Percentiles rank a stretch among this genome's conserved stretches.
These are phyloP conservation scores for Jatropha podagrica DNA, from an alignment of 441 rosid species.

Conservation along the genomic window DNA sequence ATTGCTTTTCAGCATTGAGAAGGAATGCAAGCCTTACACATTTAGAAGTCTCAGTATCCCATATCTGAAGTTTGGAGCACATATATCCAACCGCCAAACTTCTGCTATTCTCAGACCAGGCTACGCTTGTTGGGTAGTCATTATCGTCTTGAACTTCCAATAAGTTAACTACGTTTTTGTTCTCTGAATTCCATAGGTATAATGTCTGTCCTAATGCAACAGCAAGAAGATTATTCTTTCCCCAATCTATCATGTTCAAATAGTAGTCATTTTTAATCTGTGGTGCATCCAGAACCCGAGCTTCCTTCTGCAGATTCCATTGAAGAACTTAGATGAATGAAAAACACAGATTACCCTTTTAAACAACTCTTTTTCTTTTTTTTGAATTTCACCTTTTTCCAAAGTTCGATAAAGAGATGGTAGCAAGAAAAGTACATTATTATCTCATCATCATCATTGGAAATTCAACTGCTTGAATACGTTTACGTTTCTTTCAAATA, in stretches of 20 bases:
- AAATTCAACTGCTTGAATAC: neutral
- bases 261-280: conserved; percentile 40
- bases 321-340: conserved; percentile 1
- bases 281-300: conserved; percentile 52
- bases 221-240: conserved; percentile 45
- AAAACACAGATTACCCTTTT: neutral
- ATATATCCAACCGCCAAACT: conserved; percentile 42
- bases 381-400: too few relatives aligned
- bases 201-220: conserved; percentile 38
- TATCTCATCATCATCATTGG: neutral
- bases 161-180: conserved; percentile 20
- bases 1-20: neutral
- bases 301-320: conserved; percentile 35
- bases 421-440: neutral
- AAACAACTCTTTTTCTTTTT: too few relatives aligned
- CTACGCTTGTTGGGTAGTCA: conserved; percentile 42
- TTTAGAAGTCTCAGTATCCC: conserved; percentile 53
- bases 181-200: conserved; percentile 44
- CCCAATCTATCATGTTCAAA: conserved; percentile 50
- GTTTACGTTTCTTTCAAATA: neutral
- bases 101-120: conserved; percentile 45
- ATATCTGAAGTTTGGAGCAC: conserved; percentile 40
- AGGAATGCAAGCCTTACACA: conserved; percentile 29
- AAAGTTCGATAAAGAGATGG: too few relatives aligned
- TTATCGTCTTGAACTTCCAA: conserved; percentile 21